Percentiles rank a stretch among this genome's conserved stretches.
Evolutionary conservation across 78 protist species (phyloP).

Genomic region (Polysphondylium violaceum): DNA sequence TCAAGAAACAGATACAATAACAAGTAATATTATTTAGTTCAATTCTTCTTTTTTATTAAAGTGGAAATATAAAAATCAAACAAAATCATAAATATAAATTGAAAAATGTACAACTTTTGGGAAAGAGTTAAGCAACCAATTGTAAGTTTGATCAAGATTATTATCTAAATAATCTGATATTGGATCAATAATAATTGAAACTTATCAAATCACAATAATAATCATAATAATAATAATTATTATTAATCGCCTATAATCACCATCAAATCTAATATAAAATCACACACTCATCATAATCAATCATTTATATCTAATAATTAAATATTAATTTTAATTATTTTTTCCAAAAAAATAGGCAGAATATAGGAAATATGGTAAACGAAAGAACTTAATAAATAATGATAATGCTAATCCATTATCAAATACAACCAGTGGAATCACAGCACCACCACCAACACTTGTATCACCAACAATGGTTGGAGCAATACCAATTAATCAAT

Average conservation of each 20-base stretch:
- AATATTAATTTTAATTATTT: neutral
- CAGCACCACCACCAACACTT: neutral
- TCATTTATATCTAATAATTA: neutral
- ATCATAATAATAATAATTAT: neutral
- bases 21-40: no score
- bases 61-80: neutral
- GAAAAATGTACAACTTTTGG: constrained; percentile 53
- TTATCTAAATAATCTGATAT: neutral
- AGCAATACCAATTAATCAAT: neutral
- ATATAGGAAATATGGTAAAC: constrained; percentile 22
- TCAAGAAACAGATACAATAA: no score
- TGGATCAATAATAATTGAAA: neutral
- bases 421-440: no score
- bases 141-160: constrained; percentile 5
- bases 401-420: neutral
- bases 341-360: neutral
- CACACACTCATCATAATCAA: no score
- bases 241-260: no score
- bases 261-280: no score
- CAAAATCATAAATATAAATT: neutral
- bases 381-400: neutral
- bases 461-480: neutral
- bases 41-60: no score
- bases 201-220: neutral
- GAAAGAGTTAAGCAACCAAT: constrained; percentile 71